Conservation (phyloP, 1,284 basidiomycete species). For the Cerrena zonata region DNA sequence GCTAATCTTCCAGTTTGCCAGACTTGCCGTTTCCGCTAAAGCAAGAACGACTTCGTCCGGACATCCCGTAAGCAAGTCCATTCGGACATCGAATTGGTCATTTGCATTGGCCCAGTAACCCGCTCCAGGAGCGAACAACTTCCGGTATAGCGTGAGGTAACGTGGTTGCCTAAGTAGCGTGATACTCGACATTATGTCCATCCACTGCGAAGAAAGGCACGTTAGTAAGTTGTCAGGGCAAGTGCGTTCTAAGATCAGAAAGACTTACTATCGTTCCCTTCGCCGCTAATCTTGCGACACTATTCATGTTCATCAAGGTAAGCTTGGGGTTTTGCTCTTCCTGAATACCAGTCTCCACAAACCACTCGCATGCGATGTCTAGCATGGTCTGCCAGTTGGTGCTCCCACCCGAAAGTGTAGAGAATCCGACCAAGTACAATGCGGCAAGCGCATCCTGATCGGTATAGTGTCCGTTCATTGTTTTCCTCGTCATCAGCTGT, state of each 20-base stretch:
- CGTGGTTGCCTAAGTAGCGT: slow-evolving; percentile 57
- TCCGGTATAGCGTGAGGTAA: slow-evolving; percentile 60
- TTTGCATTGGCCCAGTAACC: slow-evolving; percentile 31
- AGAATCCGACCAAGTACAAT: slow-evolving; percentile 65
- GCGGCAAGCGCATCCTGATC: slow-evolving; percentile 71
- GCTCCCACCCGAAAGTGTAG: slow-evolving; percentile 56
- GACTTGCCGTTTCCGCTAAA: slow-evolving; percentile 64
- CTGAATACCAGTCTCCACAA: slow-evolving; percentile 56
- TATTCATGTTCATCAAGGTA: slow-evolving; percentile 48
- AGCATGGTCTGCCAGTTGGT: slow-evolving; percentile 65
- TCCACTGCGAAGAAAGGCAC: slow-evolving; percentile 45
- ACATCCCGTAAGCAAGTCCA: slow-evolving; percentile 67
- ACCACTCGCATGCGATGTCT: slow-evolving; percentile 65
- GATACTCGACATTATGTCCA: slow-evolving; percentile 67
- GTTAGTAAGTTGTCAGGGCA: neutral
- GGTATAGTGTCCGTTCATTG: slow-evolving; percentile 44
- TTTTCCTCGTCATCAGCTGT: slow-evolving; percentile 46
- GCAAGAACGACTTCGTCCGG: slow-evolving; percentile 70
- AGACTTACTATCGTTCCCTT: slow-evolving; percentile 65
- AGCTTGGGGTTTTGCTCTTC: slow-evolving; percentile 57
- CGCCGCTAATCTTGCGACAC: slow-evolving; percentile 50
- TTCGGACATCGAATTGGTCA: slow-evolving; percentile 38
- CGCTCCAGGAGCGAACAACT: slow-evolving; percentile 39
- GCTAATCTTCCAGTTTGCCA: slow-evolving; percentile 71
- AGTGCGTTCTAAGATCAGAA: neutral